phyloP scores from a whole-genome alignment of 768 basidiomycete genomes.

The Candolleomyces eurysporus region DNA sequence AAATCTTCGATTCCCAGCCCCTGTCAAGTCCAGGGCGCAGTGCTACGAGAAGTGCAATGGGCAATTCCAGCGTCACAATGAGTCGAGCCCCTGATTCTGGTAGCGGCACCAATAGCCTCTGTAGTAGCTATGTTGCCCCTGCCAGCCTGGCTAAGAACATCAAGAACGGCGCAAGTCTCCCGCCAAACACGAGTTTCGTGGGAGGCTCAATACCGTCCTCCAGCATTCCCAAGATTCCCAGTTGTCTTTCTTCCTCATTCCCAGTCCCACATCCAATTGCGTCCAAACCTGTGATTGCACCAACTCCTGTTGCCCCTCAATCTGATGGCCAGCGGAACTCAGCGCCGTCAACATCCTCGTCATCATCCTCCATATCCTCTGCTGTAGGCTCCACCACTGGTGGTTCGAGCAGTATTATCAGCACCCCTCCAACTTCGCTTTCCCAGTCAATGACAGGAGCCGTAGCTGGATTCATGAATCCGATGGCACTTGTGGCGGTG shows the following conservation, averaged over 20 bases:
- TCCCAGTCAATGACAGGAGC: slow-evolving; percentile 47
- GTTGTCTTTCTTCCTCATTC: slow-evolving; percentile 32
- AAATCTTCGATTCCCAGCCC: slow-evolving; percentile 83
- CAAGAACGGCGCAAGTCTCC: slow-evolving; percentile 17
- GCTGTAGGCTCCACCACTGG: slow-evolving; percentile 34
- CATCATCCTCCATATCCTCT: slow-evolving; percentile 51
- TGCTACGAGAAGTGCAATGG: slow-evolving; percentile 26
- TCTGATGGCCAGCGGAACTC: slow-evolving; percentile 14
- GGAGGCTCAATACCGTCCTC: slow-evolving; percentile 34
- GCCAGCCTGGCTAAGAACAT: slow-evolving; percentile 34
- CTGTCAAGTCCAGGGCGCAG: slow-evolving; percentile 55
- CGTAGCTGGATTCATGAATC: slow-evolving; percentile 39
- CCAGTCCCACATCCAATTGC: neutral
- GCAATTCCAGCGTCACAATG: slow-evolving; percentile 27
- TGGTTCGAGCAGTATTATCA: slow-evolving; percentile 43
- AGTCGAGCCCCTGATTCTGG: slow-evolving; percentile 25
- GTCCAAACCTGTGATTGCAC: slow-evolving; percentile 4
- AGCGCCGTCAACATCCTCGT: slow-evolving; percentile 48
- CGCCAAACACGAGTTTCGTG: slow-evolving; percentile 17
- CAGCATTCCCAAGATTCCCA: slow-evolving; percentile 39
- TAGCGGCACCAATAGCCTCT: slow-evolving; percentile 38
- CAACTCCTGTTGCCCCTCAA: slow-evolving; percentile 7
- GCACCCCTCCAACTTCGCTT: slow-evolving; percentile 58
- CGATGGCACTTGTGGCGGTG: slow-evolving; percentile 27
- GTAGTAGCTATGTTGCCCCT: slow-evolving; percentile 41